Evolutionary conservation across 1,284 basidiomycete genomes (phyloP).

Genomic region (Lignosus rhinocerotis): DNA sequence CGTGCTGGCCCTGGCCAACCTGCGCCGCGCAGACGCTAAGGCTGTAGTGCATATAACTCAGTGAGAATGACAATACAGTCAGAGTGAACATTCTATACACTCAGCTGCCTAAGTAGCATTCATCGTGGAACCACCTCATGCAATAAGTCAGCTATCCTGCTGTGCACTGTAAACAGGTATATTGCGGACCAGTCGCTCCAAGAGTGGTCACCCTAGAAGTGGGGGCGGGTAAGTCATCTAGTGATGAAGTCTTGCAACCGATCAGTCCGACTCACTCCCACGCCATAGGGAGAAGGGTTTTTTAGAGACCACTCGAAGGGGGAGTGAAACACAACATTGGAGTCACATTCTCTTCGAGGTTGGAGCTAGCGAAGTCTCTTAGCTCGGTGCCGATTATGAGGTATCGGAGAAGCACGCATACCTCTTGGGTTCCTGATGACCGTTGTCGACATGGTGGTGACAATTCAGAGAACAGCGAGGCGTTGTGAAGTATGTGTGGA

Average conservation of each 20-base stretch:
- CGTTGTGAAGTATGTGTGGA: not conserved
- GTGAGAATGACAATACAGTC: not conserved
- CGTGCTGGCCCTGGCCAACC: not conserved
- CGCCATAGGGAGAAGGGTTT: conserved; percentile 9
- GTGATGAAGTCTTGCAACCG: not conserved
- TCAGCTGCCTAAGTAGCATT: conserved; percentile 1
- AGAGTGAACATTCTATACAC: not conserved
- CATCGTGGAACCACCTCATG: not conserved
- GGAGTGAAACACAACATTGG: conserved; percentile 11
- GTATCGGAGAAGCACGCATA: not conserved
- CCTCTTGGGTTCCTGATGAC: conserved; percentile 5
- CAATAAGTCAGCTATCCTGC: not conserved
- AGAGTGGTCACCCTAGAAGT: conserved; percentile 8
- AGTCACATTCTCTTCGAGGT: conserved; percentile 7
- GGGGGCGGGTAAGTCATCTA: not conserved
- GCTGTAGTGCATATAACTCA: not conserved
- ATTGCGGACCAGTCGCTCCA: not conserved
- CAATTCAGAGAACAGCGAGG: not conserved
- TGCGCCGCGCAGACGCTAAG: conserved; percentile 8
- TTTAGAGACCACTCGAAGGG: not conserved
- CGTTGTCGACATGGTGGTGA: not conserved
- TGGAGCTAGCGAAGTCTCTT: not conserved
- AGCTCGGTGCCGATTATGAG: no score
- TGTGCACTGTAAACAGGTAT: not conserved
- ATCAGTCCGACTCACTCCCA: conserved; percentile 4